A percentile compares a stretch with the other conserved stretches of the same genome.
phyloP scores from a whole-genome alignment of 2,329 filamentous ascomycete genomes.

The Uncinocarpus reesii region DNA sequence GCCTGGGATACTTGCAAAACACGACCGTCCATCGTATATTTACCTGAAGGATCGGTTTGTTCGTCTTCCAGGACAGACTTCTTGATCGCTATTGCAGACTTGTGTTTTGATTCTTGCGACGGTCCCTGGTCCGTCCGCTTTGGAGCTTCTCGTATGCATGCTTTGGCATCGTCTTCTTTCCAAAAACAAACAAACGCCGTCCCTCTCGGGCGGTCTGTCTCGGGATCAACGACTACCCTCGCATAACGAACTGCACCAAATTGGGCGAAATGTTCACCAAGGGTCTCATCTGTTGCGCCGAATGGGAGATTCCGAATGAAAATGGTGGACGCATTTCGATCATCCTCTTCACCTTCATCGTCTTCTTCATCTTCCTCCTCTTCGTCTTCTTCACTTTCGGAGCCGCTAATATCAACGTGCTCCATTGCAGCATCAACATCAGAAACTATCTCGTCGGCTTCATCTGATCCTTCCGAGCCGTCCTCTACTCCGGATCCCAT shows the following conservation, averaged over 20 bases:
- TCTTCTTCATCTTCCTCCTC: conserved; percentile 34
- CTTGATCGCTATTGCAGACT: conserved; percentile 44
- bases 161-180: conserved; percentile 60
- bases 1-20: conserved; percentile 75
- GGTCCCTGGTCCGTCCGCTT: conserved; percentile 37
- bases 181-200: conserved; percentile 95
- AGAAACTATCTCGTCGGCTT: conserved; percentile 28
- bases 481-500: conserved; percentile 32
- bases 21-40: conserved; percentile 83
- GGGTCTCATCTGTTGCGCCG: conserved; percentile 66
- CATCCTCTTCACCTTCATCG: conserved; percentile 40
- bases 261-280: conserved; percentile 75
- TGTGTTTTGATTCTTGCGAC: conserved; percentile 31
- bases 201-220: conserved; percentile 76
- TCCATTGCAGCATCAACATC: conserved; percentile 38
- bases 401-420: conserved; percentile 33
- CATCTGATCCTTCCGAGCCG: conserved; percentile 33
- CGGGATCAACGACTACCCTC: conserved; percentile 75
- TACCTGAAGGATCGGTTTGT: conserved; percentile 65
- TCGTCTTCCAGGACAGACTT: conserved; percentile 85
- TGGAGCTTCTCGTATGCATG: conserved; percentile 67
- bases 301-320: conserved; percentile 95
- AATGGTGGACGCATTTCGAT: conserved; percentile 59
- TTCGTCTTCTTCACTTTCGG: conserved; percentile 34
- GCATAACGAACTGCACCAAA: conserved; percentile 89